Conservation (phyloP, 352 stramenopile genomes). For the Phytopythium chamaehyphon region DNA sequence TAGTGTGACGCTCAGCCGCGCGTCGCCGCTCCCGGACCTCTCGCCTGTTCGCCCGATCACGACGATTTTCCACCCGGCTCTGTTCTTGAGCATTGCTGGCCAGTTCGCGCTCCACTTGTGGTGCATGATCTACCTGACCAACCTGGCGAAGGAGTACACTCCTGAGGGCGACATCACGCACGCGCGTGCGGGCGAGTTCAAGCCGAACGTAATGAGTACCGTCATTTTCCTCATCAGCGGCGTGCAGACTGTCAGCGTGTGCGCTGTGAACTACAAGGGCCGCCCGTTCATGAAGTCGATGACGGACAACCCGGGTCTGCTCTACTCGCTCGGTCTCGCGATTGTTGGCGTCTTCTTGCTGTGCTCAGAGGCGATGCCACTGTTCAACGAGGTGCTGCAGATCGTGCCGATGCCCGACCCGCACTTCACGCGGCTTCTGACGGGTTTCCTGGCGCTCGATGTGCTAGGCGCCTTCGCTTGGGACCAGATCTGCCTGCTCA, state of each 20-base stretch:
- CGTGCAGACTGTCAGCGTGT: conserved; percentile 96
- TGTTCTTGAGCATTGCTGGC: conserved; percentile 92
- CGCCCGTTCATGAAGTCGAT: conserved; percentile 98
- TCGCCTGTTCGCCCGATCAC: conserved; percentile 91
- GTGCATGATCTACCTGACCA: conserved; percentile 91
- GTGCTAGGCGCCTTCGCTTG: conserved; percentile 84
- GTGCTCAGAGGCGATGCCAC: conserved; percentile 89
- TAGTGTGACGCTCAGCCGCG: conserved; percentile 85
- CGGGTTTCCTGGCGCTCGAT: conserved; percentile 75
- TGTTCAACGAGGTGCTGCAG: conserved; percentile 91
- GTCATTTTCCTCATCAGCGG: conserved; percentile 97
- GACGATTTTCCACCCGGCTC: conserved; percentile 93
- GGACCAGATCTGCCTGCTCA: conserved; percentile 79
- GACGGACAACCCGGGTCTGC: conserved; percentile 94
- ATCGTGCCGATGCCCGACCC: conserved; percentile 90
- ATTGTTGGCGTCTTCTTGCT: conserved; percentile 89
- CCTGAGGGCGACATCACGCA: conserved; percentile 71
- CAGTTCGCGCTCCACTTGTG: conserved; percentile 96
- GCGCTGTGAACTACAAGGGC: conserved; percentile 98
- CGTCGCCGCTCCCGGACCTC: conserved; percentile 93
- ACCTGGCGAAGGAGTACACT: conserved; percentile 90
- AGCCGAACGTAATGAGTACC: conserved; percentile 98
- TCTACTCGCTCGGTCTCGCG: conserved; percentile 87
- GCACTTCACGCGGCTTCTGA: conserved; percentile 78
- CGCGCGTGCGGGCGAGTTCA: conserved; percentile 90